These are phyloP conservation scores for Diplosphaera chodatii DNA, from an alignment of 139 green algal genomes.

Conservation along the genomic window DNA sequence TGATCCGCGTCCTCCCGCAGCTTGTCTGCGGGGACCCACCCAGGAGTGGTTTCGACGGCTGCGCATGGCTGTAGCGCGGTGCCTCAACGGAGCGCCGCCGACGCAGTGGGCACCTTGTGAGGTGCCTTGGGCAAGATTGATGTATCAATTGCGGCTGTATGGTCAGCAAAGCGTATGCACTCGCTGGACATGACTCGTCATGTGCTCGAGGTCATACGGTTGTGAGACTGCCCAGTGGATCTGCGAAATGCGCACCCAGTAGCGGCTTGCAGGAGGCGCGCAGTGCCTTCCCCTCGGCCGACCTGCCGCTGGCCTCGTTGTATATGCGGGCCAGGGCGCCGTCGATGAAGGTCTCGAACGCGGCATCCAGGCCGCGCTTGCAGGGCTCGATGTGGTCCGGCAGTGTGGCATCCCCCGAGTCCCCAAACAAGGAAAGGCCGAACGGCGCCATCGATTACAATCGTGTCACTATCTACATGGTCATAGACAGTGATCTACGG, in stretches of 20 bases:
- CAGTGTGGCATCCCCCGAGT: constrained; percentile 1
- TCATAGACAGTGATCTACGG: too few relatives aligned
- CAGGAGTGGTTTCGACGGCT: neutral
- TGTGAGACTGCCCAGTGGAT: neutral
- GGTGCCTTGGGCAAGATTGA: too few relatives aligned
- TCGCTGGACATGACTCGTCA: too few relatives aligned
- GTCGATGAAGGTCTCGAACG: constrained; percentile 36
- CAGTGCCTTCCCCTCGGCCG: constrained; percentile 56
- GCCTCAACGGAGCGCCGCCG: too few relatives aligned
- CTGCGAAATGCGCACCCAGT: constrained; percentile 32
- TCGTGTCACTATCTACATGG: too few relatives aligned
- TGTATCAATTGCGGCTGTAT: too few relatives aligned
- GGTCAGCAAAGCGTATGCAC: too few relatives aligned
- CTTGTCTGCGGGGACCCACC: neutral
- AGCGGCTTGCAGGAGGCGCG: constrained; percentile 58
- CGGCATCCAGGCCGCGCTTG: constrained; percentile 13
- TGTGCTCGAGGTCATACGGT: too few relatives aligned
- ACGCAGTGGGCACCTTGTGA: too few relatives aligned
- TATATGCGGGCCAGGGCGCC: constrained; percentile 53
- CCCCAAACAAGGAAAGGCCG: constrained; percentile 2
- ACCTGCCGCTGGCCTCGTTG: constrained; percentile 59
- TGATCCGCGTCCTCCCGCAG: neutral
- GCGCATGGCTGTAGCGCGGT: neutral
- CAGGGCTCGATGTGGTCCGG: neutral
- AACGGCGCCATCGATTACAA: too few relatives aligned